Base-by-base conservation (phyloP, 345 rosid species). In the Cardiospermum halicacabum region DNA sequence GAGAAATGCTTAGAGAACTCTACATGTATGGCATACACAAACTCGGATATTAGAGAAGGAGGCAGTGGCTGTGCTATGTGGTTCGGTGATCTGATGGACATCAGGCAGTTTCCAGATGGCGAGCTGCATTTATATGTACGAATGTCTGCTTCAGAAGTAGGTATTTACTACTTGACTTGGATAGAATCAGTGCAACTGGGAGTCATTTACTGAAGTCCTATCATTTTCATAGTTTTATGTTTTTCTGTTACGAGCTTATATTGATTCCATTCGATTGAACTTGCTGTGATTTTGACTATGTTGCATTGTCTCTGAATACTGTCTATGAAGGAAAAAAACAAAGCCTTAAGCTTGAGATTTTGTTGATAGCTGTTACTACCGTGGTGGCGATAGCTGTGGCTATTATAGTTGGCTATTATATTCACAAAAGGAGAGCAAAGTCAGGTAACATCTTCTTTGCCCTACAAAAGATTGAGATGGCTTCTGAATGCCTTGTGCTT, bases 71-170 rank as follows among this genome's bases (percentile, higher is more conserved):
- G 85, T 57, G 65, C 69, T 34, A 40, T 81, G 21, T 77, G 84
- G 82, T 40, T 47, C 25, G 48, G 26, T 8, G 74, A 63, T 55
- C 64, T 80, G 9, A 39, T 69, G 4, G 85, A 78, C 43, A 73
- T 78, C 69, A 77, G 75, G 56, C 76, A 69, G 32, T 56, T 58
- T 5, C 1, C 70, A 34, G 63, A 13, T 6, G 76, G 62, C 11
- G 83, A 81, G 47, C 78, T 76, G 51, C 74, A 72, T 63, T 69
- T 82, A 4, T 76, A 56, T 11, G 65, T 82, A 32, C 64, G 81
- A 65, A 67, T 76, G 76, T 75, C 79, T 21, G 79, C 81, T 61
- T 61, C 82, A 3, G 77, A 79, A 64, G 21, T 71, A 68, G 84
- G 82, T 78, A 75, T 31, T 22, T 0, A 24, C 26, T 53, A 11